Evolutionary conservation across 768 basidiomycete genomes (phyloP).

Genomic region (Panus rudis): DNA sequence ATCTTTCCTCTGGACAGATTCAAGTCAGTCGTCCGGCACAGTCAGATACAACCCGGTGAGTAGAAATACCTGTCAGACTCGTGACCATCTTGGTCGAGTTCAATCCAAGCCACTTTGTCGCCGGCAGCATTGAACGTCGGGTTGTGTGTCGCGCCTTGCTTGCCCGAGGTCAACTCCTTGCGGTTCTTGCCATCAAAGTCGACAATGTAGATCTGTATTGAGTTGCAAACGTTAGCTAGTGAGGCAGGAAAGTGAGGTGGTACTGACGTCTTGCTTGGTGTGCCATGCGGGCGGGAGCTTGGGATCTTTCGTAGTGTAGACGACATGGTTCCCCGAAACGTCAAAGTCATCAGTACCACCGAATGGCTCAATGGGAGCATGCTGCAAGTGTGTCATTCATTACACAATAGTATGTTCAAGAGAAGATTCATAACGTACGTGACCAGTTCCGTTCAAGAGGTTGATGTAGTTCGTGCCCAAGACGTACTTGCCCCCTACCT

Average conservation of each 20-base stretch:
- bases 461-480: conserved; percentile 49
- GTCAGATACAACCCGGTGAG: background rate
- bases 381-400: conserved; percentile 29
- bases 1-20: conserved; percentile 53
- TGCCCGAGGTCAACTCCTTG: conserved; percentile 71
- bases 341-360: conserved; percentile 82
- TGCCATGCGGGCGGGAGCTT: conserved; percentile 71
- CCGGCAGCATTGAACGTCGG: conserved; percentile 64
- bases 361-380: conserved; percentile 77
- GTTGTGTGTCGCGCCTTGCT: conserved; percentile 75
- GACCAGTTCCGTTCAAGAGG: conserved; percentile 57
- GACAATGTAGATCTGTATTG: conserved; percentile 61
- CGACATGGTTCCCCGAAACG: conserved; percentile 57
- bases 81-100: conserved; percentile 82
- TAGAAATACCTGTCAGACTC: conserved; percentile 67
- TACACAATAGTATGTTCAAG: background rate
- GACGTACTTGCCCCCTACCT: conserved; percentile 43
- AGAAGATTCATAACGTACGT: conserved; percentile 59
- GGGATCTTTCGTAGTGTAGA: conserved; percentile 86
- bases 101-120: conserved; percentile 78
- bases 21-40: background rate
- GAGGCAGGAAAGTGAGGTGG: background rate
- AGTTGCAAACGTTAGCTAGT: background rate
- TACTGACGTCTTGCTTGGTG: conserved; percentile 75
- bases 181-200: conserved; percentile 46